Evolutionary conservation across 1,284 basidiomycete species (phyloP).

Genomic region (Peniophora sp.): DNA sequence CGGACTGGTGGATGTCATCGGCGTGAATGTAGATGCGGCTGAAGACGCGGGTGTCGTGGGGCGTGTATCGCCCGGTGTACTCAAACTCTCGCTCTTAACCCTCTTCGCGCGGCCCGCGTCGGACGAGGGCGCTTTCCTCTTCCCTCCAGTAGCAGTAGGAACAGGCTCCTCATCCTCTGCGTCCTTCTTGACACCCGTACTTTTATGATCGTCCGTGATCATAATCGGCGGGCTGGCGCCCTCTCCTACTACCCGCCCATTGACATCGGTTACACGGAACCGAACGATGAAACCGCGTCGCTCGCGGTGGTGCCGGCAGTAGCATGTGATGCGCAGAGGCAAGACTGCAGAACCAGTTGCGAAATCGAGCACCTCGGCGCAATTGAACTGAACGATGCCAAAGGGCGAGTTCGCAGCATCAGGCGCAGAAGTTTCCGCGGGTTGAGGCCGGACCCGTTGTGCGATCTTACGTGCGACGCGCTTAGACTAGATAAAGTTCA

Average conservation of each 20-base stretch:
- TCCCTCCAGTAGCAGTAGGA: no score
- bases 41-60: no score
- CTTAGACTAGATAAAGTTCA: slow-evolving; percentile 64
- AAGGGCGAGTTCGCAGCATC: slow-evolving; percentile 69
- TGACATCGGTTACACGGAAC: slow-evolving; percentile 81
- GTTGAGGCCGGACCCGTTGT: slow-evolving; percentile 66
- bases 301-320: slow-evolving; percentile 97
- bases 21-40: no score
- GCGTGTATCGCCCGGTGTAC: no score
- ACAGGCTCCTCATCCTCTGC: no score
- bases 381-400: slow-evolving; percentile 94
- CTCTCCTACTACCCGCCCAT: slow-evolving; percentile 76
- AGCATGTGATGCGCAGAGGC: slow-evolving; percentile 95
- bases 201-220: slow-evolving; percentile 99
- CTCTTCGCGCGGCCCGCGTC: no score
- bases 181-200: slow-evolving; percentile 29
- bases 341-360: slow-evolving; percentile 82
- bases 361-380: slow-evolving; percentile 87
- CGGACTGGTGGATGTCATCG: no score
- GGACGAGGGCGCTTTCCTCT: background rate
- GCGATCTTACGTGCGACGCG: slow-evolving; percentile 83
- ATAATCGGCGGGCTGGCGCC: slow-evolving; percentile 90
- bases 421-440: slow-evolving; percentile 67
- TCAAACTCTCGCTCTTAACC: no score
- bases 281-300: slow-evolving; percentile 94